phyloP scores from a whole-genome alignment of 768 basidiomycete genomes.

The Lentinus tigrinus region DNA sequence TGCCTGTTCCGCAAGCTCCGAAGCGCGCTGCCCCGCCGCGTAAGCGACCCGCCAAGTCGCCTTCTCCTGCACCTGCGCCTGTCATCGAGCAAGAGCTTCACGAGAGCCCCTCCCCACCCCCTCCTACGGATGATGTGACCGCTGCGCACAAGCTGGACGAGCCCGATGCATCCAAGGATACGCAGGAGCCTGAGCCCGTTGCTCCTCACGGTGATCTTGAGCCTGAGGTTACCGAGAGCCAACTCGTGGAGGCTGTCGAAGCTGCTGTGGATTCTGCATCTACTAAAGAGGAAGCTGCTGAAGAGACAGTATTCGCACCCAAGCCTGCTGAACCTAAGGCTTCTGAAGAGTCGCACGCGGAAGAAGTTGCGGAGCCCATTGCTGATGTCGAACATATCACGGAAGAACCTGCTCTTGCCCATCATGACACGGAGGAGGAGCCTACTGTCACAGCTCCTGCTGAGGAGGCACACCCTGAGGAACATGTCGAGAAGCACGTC shows the following conservation, averaged over 20 bases:
- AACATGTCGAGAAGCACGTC: neutral
- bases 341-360: neutral
- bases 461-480: neutral
- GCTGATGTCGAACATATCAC: neutral
- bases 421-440: neutral
- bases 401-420: neutral
- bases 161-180: neutral
- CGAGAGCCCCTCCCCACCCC: conserved; percentile 27
- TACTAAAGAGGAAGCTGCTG: neutral
- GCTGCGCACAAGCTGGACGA: conserved; percentile 5
- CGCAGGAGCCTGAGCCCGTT: conserved; percentile 2
- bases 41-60: conserved; percentile 57
- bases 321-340: neutral
- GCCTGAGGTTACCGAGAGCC: conserved; percentile 8
- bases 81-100: conserved; percentile 15
- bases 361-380: neutral
- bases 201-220: conserved; percentile 16
- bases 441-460: neutral
- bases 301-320: neutral
- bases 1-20: conserved; percentile 76
- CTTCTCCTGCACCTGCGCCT: conserved; percentile 31
- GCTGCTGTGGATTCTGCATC: neutral
- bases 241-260: conserved; percentile 13
- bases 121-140: neutral
- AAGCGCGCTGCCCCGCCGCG: conserved; percentile 76